Evolutionary conservation across 495 filamentous ascomycete species (phyloP).

Genomic region (Gamarada debralockiae): DNA sequence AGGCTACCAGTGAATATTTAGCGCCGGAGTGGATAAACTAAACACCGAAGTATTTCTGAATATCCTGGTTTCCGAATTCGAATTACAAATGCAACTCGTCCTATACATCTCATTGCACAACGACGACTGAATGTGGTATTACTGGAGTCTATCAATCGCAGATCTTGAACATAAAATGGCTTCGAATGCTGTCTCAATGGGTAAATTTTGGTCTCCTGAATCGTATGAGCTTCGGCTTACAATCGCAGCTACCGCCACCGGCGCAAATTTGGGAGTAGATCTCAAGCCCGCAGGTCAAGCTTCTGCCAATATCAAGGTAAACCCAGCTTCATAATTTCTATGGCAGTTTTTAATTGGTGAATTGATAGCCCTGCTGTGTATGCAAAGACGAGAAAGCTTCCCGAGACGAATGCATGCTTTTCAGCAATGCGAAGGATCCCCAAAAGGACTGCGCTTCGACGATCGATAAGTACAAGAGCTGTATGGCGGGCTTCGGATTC

Average conservation of each 20-base stretch:
- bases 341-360: background rate
- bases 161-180: constrained; percentile 19
- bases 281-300: constrained; percentile 18
- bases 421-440: constrained; percentile 74
- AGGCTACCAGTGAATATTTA: background rate
- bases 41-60: background rate
- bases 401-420: constrained; percentile 98
- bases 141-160: constrained; percentile 11
- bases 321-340: background rate
- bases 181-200: constrained; percentile 16
- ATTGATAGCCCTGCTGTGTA: constrained; percentile 82
- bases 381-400: constrained; percentile 91
- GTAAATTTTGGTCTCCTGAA: constrained; percentile 11
- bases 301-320: constrained; percentile 19
- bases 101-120: background rate
- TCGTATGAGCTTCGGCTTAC: constrained; percentile 1
- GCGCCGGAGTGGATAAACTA: constrained; percentile 11
- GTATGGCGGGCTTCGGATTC: constrained; percentile 95
- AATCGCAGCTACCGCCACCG: constrained; percentile 16
- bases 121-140: constrained; percentile 7
- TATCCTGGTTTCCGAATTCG: background rate
- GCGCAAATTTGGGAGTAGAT: constrained; percentile 18
- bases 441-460: constrained; percentile 73
- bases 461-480: constrained; percentile 81
- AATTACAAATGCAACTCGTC: constrained; percentile 8